Evolutionary conservation across 2,329 filamentous ascomycete genomes (phyloP).

Genomic region (Monosporascus sp.): DNA sequence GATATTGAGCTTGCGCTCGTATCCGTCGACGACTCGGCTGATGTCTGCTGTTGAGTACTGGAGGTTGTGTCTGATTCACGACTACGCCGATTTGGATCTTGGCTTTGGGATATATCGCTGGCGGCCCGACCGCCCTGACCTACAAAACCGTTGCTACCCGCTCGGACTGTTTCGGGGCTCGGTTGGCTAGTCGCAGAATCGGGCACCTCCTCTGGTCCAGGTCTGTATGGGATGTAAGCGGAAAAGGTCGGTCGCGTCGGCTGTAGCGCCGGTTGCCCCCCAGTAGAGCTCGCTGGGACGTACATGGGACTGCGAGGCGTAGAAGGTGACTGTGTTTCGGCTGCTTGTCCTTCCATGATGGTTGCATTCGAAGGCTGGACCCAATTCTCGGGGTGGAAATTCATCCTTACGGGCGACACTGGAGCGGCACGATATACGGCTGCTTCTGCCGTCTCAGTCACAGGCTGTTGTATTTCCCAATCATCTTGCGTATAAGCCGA

Average conservation of each 20-base stretch:
- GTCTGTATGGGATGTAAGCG: slow-evolving; percentile 17
- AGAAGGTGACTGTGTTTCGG: slow-evolving; percentile 24
- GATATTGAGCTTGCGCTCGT: slow-evolving; percentile 55
- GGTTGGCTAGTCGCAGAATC: slow-evolving; percentile 10
- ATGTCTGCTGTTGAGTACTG: slow-evolving; percentile 45
- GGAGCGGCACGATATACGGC: slow-evolving; percentile 38
- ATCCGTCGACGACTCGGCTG: slow-evolving; percentile 47
- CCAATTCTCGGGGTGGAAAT: slow-evolving; percentile 50
- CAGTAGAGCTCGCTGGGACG: slow-evolving; percentile 11
- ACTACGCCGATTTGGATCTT: slow-evolving; percentile 40
- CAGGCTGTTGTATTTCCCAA: slow-evolving; percentile 19
- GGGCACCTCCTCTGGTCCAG: slow-evolving; percentile 13
- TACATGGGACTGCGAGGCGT: slow-evolving; percentile 31
- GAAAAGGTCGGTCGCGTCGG: slow-evolving; percentile 12
- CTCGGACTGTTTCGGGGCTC: slow-evolving; percentile 10
- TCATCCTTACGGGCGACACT: slow-evolving; percentile 52
- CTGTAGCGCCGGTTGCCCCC: slow-evolving; percentile 11
- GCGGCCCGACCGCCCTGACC: slow-evolving; percentile 15
- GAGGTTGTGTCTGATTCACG: slow-evolving; percentile 49
- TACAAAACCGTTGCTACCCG: slow-evolving; percentile 3
- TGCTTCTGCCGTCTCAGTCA: slow-evolving; percentile 37
- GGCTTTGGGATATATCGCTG: slow-evolving; percentile 14
- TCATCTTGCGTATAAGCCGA: slow-evolving; percentile 24
- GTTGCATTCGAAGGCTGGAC: slow-evolving; percentile 46
- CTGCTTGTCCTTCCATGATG: slow-evolving; percentile 38